Conservation (phyloP, 495 filamentous ascomycete genomes). For the Saxophila tyrrhenica region DNA sequence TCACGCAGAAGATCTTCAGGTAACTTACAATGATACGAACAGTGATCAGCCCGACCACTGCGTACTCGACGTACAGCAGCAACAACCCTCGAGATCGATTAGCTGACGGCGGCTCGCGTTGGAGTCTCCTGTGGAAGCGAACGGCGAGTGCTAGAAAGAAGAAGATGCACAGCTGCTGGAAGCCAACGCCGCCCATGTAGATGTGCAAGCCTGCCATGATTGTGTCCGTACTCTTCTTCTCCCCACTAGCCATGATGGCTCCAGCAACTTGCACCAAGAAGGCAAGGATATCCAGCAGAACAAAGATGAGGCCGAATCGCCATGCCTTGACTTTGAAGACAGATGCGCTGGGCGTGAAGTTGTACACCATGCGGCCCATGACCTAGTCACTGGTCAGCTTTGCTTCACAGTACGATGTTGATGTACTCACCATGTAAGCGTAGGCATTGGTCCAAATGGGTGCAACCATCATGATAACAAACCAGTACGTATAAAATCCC, state of each 20-base stretch:
- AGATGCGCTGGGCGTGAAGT: constrained; percentile 1
- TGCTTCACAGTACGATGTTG: not conserved
- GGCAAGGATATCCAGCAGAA: constrained; percentile 5
- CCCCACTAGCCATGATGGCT: constrained; percentile 7
- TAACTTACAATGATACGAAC: constrained; percentile 9
- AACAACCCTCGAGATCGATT: constrained; percentile 1
- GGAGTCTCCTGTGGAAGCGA: constrained; percentile 2
- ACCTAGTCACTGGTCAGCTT: not conserved
- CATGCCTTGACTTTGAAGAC: constrained; percentile 6
- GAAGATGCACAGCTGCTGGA: constrained; percentile 2
- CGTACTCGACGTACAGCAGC: constrained; percentile 7
- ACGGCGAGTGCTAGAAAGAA: constrained; percentile 1
- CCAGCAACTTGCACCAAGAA: constrained; percentile 11
- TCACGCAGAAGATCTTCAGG: too few species aligned
- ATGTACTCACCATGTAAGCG: not conserved
- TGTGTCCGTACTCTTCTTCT: not conserved
- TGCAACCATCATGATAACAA: constrained; percentile 4
- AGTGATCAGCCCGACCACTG: constrained; percentile 10
- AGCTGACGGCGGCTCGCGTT: not conserved
- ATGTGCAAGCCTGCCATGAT: constrained; percentile 4
- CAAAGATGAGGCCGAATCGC: constrained; percentile 5
- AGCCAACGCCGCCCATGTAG: constrained; percentile 7
- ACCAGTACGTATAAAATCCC: constrained; percentile 1
- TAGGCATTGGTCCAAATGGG: constrained; percentile 9
- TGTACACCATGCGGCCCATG: constrained; percentile 5